Conservation (phyloP, 768 basidiomycete genomes). For the Auriscalpium orientale region DNA sequence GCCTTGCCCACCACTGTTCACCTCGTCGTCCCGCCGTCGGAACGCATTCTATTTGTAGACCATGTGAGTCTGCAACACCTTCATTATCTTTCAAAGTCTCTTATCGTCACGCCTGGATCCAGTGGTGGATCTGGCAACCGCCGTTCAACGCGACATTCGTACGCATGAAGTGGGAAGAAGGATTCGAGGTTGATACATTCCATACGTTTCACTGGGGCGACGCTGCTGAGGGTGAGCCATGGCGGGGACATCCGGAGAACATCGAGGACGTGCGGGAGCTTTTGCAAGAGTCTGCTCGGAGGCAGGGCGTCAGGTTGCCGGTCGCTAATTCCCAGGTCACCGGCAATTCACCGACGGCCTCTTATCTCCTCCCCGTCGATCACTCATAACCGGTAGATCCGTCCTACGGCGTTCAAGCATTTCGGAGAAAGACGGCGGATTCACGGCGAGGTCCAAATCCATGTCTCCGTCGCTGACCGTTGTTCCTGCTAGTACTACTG, state of each 20-base stretch:
- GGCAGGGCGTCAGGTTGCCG: conserved; percentile 27
- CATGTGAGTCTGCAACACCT: conserved; percentile 26
- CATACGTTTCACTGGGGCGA: conserved; percentile 47
- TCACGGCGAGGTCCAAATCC: no score
- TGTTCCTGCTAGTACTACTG: no score
- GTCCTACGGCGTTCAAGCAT: no score
- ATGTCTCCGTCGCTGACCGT: no score
- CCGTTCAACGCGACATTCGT: conserved; percentile 41
- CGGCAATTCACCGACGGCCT: no score
- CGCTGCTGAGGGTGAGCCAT: conserved; percentile 23
- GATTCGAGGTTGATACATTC: conserved; percentile 44
- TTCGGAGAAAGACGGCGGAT: no score
- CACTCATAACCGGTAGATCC: no score
- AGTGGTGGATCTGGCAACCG: conserved; percentile 43
- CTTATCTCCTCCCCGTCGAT: no score
- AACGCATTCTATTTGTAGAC: conserved; percentile 39
- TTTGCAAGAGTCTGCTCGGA: conserved; percentile 29
- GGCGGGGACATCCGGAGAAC: conserved; percentile 27
- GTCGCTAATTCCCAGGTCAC: no score
- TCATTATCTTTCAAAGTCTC: not conserved
- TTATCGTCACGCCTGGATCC: not conserved
- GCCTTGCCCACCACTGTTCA: conserved; percentile 39
- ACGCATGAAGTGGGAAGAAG: conserved; percentile 36
- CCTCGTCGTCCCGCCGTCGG: conserved; percentile 30
- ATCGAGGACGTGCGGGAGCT: conserved; percentile 31